Percentiles rank a stretch among this genome's conserved stretches.
These are phyloP conservation scores for Neofusicoccum sp. DNA, from an alignment of 2,329 filamentous ascomycete genomes.

Conservation along the genomic window DNA sequence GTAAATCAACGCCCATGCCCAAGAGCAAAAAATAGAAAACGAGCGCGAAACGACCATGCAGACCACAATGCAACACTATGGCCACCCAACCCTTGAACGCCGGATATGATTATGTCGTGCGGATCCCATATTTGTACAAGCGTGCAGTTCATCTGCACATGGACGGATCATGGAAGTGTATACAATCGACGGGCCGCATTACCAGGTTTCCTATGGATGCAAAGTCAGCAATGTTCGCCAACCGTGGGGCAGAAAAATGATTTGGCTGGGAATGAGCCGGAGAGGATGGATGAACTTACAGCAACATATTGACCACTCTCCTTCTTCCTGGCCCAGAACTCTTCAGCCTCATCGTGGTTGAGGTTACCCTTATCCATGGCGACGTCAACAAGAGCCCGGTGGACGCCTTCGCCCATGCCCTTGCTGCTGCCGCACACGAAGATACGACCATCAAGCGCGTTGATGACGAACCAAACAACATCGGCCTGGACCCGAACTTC, in stretches of 20 bases:
- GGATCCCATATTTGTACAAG: neutral
- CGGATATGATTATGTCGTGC: neutral
- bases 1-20: neutral
- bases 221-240: neutral
- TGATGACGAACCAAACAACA: conserved; percentile 98
- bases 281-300: conserved; percentile 44
- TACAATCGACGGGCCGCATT: neutral
- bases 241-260: too few relatives aligned
- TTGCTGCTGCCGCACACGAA: conserved; percentile 96
- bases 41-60: neutral
- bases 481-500: conserved; percentile 90
- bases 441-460: conserved; percentile 89
- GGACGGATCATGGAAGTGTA: neutral
- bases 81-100: neutral
- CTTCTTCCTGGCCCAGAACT: conserved; percentile 92
- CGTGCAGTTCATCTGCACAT: neutral
- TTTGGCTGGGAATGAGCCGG: too few relatives aligned
- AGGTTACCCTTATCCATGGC: conserved; percentile 92
- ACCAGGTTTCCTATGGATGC: conserved; percentile 9
- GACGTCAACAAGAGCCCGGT: conserved; percentile 83
- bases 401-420: conserved; percentile 97
- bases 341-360: conserved; percentile 75
- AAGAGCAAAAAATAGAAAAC: neutral
- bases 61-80: neutral
- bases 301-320: conserved; percentile 94